These are phyloP conservation scores for Raddia guianensis DNA, from an alignment of 176 grass and related monocot species.

Conservation along the genomic window DNA sequence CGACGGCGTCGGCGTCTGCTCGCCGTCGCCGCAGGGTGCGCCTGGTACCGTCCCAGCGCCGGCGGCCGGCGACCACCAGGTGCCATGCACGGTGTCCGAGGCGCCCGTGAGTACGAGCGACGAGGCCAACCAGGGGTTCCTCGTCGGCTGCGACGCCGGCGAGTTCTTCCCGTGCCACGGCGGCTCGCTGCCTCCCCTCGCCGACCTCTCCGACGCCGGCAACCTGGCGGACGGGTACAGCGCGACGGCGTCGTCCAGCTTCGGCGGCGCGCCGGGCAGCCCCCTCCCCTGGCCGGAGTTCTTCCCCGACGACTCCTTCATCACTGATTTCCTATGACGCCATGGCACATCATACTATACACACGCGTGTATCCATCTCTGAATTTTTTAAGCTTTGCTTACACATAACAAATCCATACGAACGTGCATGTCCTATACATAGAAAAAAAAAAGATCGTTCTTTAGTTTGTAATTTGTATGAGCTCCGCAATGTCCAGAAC, in stretches of 20 bases:
- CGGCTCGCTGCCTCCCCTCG: slow-evolving; percentile 58
- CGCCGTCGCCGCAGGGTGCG: slow-evolving; percentile 43
- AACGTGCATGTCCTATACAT: slow-evolving; percentile 18
- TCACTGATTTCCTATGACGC: slow-evolving; percentile 67
- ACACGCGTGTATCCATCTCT: slow-evolving; percentile 17
- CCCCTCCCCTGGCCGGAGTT: slow-evolving; percentile 65
- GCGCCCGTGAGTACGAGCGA: slow-evolving; percentile 37
- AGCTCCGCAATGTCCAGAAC: not conserved
- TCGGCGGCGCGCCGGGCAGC: slow-evolving; percentile 35
- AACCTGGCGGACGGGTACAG: slow-evolving; percentile 42
- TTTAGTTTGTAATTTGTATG: not conserved
- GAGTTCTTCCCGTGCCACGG: slow-evolving; percentile 17
- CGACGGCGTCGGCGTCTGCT: slow-evolving; percentile 29
- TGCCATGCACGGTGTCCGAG: slow-evolving; percentile 42
- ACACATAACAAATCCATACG: not conserved
- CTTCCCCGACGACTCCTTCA: slow-evolving; percentile 67
- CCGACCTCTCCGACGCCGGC: slow-evolving; percentile 51
- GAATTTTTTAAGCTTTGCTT: slow-evolving; percentile 24
- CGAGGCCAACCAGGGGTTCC: slow-evolving; percentile 21
- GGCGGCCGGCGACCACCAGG: slow-evolving; percentile 8
- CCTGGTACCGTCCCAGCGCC: not conserved
- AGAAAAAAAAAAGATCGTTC: not conserved
- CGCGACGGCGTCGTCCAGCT: slow-evolving; percentile 49
- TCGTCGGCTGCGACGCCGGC: slow-evolving; percentile 26
- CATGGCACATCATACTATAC: not conserved